These are phyloP conservation scores for Blastobotrys capitulatus DNA, from an alignment of 1,139 yeast species.

Conservation along the genomic window DNA sequence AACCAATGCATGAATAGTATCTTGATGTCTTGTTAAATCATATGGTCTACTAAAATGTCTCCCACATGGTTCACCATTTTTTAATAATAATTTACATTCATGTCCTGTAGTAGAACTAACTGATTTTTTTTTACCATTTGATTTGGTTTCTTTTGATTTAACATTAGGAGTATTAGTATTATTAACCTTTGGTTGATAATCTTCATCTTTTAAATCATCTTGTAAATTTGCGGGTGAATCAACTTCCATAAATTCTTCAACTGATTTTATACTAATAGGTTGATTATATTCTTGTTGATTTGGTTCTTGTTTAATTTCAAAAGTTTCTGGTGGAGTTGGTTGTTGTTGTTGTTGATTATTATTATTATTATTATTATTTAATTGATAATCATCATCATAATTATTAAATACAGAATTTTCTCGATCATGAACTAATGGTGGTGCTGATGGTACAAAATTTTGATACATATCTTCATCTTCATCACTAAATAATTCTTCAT, in stretches of 20 bases:
- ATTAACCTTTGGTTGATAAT: neutral
- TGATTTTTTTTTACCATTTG: neutral
- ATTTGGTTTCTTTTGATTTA: neutral
- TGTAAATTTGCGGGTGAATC: neutral
- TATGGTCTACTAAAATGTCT: conserved; percentile 90
- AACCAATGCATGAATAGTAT: conserved; percentile 87
- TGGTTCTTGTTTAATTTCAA: neutral
- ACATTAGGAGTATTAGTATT: neutral
- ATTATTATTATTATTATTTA: neutral
- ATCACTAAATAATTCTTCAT: neutral
- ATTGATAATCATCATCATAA: neutral
- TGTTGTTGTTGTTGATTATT: neutral
- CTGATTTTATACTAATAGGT: neutral
- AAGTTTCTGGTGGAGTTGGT: neutral
- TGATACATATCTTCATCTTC: neutral
- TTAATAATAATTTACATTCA: conserved; percentile 54
- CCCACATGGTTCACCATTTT: conserved; percentile 58
- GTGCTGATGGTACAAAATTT: neutral
- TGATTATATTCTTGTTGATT: neutral
- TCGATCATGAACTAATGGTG: conserved; percentile 1
- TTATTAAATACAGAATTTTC: neutral
- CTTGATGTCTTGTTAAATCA: conserved; percentile 91
- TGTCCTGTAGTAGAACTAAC: conserved; percentile 33
- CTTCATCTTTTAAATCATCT: neutral
- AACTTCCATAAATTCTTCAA: neutral